Conservation (phyloP, 2,329 filamentous ascomycete species). For the Harringtonia aguacate region DNA sequence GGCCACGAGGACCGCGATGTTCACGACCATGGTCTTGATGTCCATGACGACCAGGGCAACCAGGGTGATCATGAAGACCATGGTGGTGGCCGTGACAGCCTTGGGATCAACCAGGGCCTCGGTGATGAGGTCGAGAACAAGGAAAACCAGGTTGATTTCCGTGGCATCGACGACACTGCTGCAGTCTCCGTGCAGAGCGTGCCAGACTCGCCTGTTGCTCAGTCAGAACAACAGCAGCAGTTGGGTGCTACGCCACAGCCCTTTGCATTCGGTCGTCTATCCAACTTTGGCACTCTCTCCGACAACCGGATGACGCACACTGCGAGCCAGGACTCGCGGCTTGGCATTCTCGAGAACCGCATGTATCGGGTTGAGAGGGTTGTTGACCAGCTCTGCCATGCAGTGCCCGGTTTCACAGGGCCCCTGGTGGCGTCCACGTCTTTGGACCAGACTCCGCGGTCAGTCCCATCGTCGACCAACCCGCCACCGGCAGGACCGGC, state of each 20-base stretch:
- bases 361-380: conserved; percentile 43
- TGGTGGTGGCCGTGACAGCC: too few species aligned
- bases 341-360: conserved; percentile 38
- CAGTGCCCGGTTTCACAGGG: conserved; percentile 26
- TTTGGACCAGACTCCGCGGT: conserved; percentile 16
- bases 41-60: too few species aligned
- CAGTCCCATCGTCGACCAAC: conserved; percentile 9
- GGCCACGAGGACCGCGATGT: background rate
- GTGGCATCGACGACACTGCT: background rate
- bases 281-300: conserved; percentile 14
- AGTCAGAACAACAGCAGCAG: conserved; percentile 9
- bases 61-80: too few species aligned
- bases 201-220: conserved; percentile 20
- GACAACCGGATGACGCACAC: conserved; percentile 48
- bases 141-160: conserved; percentile 4
- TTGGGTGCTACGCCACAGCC: conserved; percentile 23
- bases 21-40: conserved; percentile 15
- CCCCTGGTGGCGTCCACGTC: conserved; percentile 20
- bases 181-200: conserved; percentile 2
- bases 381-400: conserved; percentile 37
- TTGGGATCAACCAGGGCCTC: too few species aligned
- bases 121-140: conserved; percentile 11
- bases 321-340: conserved; percentile 40
- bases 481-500: background rate
- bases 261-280: conserved; percentile 25